Evolutionary conservation across 257 asterid species (phyloP).

Genomic region (Agastache rugosa): DNA sequence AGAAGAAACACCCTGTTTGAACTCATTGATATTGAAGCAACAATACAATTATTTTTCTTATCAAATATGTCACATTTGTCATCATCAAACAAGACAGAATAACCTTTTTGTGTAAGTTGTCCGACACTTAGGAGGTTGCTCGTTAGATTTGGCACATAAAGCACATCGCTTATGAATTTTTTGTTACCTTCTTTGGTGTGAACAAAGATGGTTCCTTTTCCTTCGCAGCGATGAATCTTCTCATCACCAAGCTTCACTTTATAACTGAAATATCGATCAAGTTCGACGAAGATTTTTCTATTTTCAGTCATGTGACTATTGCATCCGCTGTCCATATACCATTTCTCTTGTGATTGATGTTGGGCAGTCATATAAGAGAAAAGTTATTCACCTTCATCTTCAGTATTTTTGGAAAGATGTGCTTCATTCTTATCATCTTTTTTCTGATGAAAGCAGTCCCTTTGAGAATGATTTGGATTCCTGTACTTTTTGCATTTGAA

Average conservation of each 20-base stretch:
- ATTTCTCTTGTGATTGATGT: constrained; percentile 8
- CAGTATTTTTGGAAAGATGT: not conserved
- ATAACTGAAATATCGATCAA: not conserved
- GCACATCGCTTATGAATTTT: not conserved
- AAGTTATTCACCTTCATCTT: constrained; percentile 15
- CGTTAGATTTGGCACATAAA: not conserved
- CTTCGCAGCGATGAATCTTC: not conserved
- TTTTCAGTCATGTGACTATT: not conserved
- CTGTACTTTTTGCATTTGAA: constrained; percentile 13
- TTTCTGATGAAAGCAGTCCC: not conserved
- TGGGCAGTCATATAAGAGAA: constrained; percentile 2
- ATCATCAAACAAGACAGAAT: not conserved
- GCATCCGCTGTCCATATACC: not conserved
- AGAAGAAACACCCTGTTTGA: not conserved
- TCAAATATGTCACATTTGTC: not conserved
- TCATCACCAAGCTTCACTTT: constrained; percentile 7
- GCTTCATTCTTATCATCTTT: constrained; percentile 3
- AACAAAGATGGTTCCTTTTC: not conserved
- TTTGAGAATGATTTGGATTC: constrained; percentile 3
- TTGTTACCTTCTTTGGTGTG: not conserved
- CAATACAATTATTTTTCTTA: not conserved
- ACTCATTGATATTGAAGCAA: not conserved
- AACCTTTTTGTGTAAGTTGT: not conserved
- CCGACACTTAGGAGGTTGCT: not conserved
- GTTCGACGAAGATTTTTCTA: not conserved